Conservation (phyloP, 768 basidiomycete species). For the Suillus spraguei region DNA sequence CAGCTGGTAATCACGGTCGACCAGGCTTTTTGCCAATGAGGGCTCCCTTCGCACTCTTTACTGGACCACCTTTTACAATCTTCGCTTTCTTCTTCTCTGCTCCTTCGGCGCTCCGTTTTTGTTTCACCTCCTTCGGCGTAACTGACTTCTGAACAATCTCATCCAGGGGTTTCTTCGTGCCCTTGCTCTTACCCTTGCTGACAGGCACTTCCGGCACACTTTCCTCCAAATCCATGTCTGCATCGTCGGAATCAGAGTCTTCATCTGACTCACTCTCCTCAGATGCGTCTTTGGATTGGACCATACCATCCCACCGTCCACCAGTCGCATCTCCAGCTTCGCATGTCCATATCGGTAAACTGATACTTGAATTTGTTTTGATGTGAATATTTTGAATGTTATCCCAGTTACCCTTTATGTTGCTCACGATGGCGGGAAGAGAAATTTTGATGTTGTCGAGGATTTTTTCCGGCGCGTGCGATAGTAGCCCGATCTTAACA, state of each 20-base stretch:
- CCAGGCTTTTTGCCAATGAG: conserved; percentile 56
- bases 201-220: neutral
- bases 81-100: conserved; percentile 64
- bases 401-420: conserved; percentile 83
- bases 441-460: conserved; percentile 78
- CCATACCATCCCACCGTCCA: conserved; percentile 33
- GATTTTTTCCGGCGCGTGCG: conserved; percentile 74
- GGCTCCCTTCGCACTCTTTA: conserved; percentile 56
- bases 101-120: conserved; percentile 46
- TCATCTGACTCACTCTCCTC: conserved; percentile 8
- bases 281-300: conserved; percentile 15
- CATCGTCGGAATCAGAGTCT: conserved; percentile 1
- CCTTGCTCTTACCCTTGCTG: conserved; percentile 6
- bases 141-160: conserved; percentile 34
- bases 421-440: conserved; percentile 70
- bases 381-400: conserved; percentile 89
- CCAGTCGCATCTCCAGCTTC: conserved; percentile 54
- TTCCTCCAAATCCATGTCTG: neutral
- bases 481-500: conserved; percentile 78
- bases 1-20: conserved; percentile 26
- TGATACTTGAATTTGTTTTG: conserved; percentile 83
- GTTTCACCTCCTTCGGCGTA: conserved; percentile 51
- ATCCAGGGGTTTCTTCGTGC: conserved; percentile 12
- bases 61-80: conserved; percentile 35
- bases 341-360: conserved; percentile 92